Evolutionary conservation across 495 filamentous ascomycete genomes (phyloP), one percentile per base, ranked within the genome.

Genomic region (Penicillium soppii): DNA sequence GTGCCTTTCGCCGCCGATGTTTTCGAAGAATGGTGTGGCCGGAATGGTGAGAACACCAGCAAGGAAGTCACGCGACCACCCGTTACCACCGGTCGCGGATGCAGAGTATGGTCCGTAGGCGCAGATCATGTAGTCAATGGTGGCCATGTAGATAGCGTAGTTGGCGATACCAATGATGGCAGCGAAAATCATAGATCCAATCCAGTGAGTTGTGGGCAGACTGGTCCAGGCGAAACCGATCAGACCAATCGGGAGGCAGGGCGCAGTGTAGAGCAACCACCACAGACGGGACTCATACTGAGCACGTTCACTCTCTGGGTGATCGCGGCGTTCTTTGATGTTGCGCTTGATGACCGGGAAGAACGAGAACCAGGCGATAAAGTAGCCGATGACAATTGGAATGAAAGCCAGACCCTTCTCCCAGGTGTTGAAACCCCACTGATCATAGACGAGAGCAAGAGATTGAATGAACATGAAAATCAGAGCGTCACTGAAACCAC

Each of bases 41-140:
- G 82, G 83, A 30, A 89, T 76, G 9, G 89, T 90, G 25, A 90
- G 73, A 7, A 90, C 77, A 74, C 90, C 90, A 46, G 90, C 90
- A 9, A 95, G 71, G 71, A 95, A 88, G 65, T 95, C 90, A 55
- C 90, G 80, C 41, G 89, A 74, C 79, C 78, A 87, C 50, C 83
- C 85, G 57, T 89, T 89, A 36, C 85, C 85, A 50, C 85, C 85
- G 7, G 85, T 89, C 0, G 85, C 85, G 6, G 84, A 87, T 5
- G 85, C 84, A 4, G 84, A 85, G 69, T 88, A 89, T 0, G 83
- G 83, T 1, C 85, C 85, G 50, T 89, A 89, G 19, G 83, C 80
- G 57, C 75, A 78, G 49, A 89, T 81, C 78, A 88, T 87, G 67
- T 89, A 89, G 65, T 89, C 85, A 54, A 89, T 86, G 8, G 85